Evolutionary conservation across 306 rosid genomes (phyloP).

Genomic region (Medicago ruthenica): DNA sequence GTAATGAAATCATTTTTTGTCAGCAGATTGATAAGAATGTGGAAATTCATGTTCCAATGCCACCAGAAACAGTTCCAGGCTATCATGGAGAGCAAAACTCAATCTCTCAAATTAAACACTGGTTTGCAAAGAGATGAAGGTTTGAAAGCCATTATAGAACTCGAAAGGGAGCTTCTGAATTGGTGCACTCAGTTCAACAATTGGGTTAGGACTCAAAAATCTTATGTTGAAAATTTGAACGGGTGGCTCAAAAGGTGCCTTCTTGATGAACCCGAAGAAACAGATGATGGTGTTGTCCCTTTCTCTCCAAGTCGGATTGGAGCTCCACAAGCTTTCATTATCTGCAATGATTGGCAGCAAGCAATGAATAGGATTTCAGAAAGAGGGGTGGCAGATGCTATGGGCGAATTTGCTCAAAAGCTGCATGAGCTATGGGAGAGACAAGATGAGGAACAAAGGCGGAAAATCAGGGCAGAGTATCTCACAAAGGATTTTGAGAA

Average conservation of each 20-base stretch:
- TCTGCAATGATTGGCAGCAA: constrained; percentile 93
- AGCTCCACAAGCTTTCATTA: constrained; percentile 83
- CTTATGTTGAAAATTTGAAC: constrained; percentile 79
- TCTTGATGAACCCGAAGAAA: constrained; percentile 77
- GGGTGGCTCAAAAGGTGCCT: constrained; percentile 90
- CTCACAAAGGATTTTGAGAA: constrained; percentile 80
- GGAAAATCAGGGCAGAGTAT: constrained; percentile 76
- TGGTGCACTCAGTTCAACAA: constrained; percentile 88
- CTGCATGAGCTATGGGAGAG: constrained; percentile 87
- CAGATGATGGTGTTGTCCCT: constrained; percentile 84
- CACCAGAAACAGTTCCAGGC: constrained; percentile 96
- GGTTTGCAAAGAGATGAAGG: constrained; percentile 72
- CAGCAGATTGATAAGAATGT: constrained; percentile 90
- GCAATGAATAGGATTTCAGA: constrained; percentile 87
- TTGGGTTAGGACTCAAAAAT: constrained; percentile 86
- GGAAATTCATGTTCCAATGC: constrained; percentile 90
- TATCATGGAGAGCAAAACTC: constrained; percentile 86
- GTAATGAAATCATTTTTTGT: constrained; percentile 40
- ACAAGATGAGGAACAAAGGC: constrained; percentile 88
- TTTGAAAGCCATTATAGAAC: constrained; percentile 87
- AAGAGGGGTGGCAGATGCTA: constrained; percentile 70
- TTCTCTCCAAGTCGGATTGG: constrained; percentile 91
- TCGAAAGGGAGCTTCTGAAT: constrained; percentile 89
- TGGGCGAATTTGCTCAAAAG: constrained; percentile 77
- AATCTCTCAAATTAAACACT: constrained; percentile 67